These are phyloP conservation scores for Sclerotinia spermophila DNA, from an alignment of 2,329 filamentous ascomycete genomes.

Conservation along the genomic window DNA sequence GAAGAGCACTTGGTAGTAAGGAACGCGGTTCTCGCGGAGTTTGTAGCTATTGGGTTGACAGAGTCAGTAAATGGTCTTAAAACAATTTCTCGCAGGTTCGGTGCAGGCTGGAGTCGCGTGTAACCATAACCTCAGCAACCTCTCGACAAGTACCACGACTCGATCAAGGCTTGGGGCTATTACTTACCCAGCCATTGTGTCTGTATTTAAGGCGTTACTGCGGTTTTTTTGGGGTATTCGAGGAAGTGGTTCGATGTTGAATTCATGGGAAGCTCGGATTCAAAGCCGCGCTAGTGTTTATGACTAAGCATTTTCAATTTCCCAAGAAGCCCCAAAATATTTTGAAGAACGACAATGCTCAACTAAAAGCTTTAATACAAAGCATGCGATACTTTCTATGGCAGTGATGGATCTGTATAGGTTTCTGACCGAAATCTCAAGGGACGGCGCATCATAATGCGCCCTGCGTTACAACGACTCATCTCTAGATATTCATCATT, in stretches of 20 bases:
- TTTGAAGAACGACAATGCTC: conserved; percentile 1
- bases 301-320: conserved; percentile 25
- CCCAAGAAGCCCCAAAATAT: neutral
- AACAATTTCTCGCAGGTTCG: neutral
- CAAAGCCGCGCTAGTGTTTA: conserved; percentile 13
- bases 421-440: neutral
- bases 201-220: conserved; percentile 20
- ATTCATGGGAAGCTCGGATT: conserved; percentile 19
- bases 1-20: conserved; percentile 70
- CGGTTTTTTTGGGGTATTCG: conserved; percentile 8
- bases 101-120: neutral
- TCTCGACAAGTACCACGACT: neutral
- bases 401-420: conserved; percentile 13
- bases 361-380: neutral
- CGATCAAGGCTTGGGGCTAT: conserved; percentile 2
- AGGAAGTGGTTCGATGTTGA: conserved; percentile 20
- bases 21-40: conserved; percentile 74
- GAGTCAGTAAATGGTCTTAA: conserved; percentile 12
- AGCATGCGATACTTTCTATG: conserved; percentile 4
- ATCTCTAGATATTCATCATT: conserved; percentile 34
- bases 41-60: conserved; percentile 44
- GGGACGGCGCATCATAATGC: conserved; percentile 20
- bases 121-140: neutral
- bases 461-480: conserved; percentile 32
- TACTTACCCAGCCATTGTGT: conserved; percentile 37